Base-by-base conservation (phyloP, 441 rosid species). In the Melastoma candidum region DNA sequence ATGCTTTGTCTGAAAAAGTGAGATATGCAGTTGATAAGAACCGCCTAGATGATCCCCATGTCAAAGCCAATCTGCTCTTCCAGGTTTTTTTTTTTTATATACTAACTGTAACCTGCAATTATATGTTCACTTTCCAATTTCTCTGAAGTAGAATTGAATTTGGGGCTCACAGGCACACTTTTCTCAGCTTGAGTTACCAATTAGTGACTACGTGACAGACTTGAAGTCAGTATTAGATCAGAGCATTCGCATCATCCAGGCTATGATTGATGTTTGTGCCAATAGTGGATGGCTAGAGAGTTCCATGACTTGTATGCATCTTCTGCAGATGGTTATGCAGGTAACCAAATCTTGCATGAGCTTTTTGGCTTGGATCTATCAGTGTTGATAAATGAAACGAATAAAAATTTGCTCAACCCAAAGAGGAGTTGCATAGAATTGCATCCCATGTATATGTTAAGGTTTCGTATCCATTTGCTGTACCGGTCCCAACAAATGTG, bases 281-380 rank as follows among this genome's bases (percentile, higher is more conserved):
- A 93, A 93, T 64, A 93, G 98, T 56, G 98, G 98, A 71, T 93
- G 98, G 98, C 96, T 93, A 71, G 68, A 83, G 51, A 84, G 97
- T 77, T 82, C 98, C n/a, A 68, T 93, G 51, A 73, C 81, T 56
- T 93, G 98, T 78, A 93, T 89, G 97, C 98, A 73, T 73, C 96
- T 89, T 64, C 56, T 93, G 81, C 98, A 93, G 79, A 93, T 93
- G 97, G 82, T 93, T 63, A 89, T 89, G 93, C 98, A 93, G 97
- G 98, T 93, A 79, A 49, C 27, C 41, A 45, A 46, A 47, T 63
- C 29, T 56, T 12, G 22, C 8, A 63, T 29, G 13, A 49, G 26
- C 25, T 13, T 48, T 14, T 58, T 49, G 52, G 43, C 53, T 45
- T 24, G 32, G 29, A 26, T 2, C 7, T 29, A 29, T 29, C 7